Conservation (phyloP, 2,329 filamentous ascomycete genomes). For the Exophiala bonariae region DNA sequence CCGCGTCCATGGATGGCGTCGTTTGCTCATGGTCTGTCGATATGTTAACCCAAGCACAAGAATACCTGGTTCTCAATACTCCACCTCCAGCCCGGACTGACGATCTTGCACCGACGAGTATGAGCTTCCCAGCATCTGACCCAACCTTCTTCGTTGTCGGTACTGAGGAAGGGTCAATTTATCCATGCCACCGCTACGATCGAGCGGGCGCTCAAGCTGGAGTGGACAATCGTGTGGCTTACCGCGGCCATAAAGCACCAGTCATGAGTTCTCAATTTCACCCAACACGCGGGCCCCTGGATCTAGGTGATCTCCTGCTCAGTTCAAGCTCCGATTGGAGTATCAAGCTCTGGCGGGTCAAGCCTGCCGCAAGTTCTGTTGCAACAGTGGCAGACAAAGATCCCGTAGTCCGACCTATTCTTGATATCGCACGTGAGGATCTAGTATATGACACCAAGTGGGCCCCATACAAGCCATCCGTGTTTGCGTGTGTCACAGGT, state of each 20-base stretch:
- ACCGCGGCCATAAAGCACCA: constrained; percentile 86
- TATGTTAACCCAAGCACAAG: constrained; percentile 95
- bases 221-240: constrained; percentile 83
- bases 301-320: constrained; percentile 89
- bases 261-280: constrained; percentile 98
- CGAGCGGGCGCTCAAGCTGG: constrained; percentile 95
- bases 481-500: constrained; percentile 93
- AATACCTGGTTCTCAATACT: constrained; percentile 83
- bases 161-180: constrained; percentile 94
- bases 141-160: constrained; percentile 97
- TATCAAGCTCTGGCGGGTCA: constrained; percentile 94
- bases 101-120: constrained; percentile 89
- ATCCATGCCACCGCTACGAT: constrained; percentile 95
- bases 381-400: constrained; percentile 42
- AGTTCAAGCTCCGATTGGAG: constrained; percentile 96
- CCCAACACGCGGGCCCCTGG: constrained; percentile 84
- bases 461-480: constrained; percentile 90
- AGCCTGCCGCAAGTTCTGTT: constrained; percentile 48
- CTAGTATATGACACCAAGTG: constrained; percentile 95
- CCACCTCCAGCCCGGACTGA: constrained; percentile 87
- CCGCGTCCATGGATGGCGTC: constrained; percentile 92
- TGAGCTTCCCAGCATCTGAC: constrained; percentile 91
- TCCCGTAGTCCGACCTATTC: constrained; percentile 64
- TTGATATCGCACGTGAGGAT: constrained; percentile 92
- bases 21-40: constrained; percentile 98